These are phyloP conservation scores for Skeletonema menzelii DNA, from an alignment of 108 stramenopile genomes.

Conservation along the genomic window DNA sequence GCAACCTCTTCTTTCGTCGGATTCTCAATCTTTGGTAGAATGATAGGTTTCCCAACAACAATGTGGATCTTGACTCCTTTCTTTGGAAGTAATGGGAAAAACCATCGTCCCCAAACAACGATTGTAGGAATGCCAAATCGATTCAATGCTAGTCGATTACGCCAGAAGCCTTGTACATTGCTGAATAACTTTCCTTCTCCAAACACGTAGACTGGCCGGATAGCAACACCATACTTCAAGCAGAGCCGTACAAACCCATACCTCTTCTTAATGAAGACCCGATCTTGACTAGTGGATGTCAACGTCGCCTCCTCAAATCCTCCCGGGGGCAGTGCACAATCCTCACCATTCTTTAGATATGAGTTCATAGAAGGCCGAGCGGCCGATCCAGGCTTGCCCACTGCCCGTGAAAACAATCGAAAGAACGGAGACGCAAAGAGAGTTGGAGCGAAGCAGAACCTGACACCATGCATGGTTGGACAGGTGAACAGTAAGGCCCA, in stretches of 20 bases:
- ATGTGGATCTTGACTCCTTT: constrained; percentile 45
- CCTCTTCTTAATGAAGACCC: constrained; percentile 63
- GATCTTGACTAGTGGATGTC: constrained; percentile 37
- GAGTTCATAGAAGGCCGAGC: constrained; percentile 26
- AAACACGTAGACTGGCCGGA: constrained; percentile 71
- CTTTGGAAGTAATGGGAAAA: constrained; percentile 59
- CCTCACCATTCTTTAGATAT: constrained; percentile 29
- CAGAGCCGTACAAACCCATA: constrained; percentile 66
- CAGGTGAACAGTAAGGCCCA: constrained; percentile 49
- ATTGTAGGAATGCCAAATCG: constrained; percentile 43
- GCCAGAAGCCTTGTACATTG: constrained; percentile 59
- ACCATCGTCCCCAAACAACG: constrained; percentile 47
- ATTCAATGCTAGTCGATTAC: constrained; percentile 35
- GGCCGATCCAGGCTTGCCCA: constrained; percentile 56
- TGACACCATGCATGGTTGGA: constrained; percentile 37
- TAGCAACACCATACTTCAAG: constrained; percentile 54
- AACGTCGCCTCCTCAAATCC: constrained; percentile 82
- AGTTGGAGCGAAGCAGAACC: constrained; percentile 61
- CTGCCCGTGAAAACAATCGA: constrained; percentile 45
- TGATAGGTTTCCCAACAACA: constrained; percentile 57
- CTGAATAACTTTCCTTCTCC: constrained; percentile 56
- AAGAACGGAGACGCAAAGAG: constrained; percentile 61
- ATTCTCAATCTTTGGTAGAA: constrained; percentile 58
- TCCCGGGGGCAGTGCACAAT: constrained; percentile 65
- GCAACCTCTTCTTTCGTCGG: constrained; percentile 61